phyloP scores from a whole-genome alignment of 1,284 basidiomycete species.

The Ustilago trichophora region DNA sequence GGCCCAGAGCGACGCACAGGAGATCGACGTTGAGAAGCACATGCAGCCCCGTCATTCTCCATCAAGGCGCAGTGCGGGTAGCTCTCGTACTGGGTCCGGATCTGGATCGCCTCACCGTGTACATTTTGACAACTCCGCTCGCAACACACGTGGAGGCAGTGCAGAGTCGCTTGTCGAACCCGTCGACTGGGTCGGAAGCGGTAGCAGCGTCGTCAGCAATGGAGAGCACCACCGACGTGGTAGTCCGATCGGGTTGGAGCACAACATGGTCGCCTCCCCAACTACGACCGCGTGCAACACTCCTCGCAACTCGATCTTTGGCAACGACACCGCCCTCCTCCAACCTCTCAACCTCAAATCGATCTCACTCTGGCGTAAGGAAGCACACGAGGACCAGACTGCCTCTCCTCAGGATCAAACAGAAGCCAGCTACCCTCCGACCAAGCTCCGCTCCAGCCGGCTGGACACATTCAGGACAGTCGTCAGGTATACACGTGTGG shows the following conservation, averaged over 20 bases:
- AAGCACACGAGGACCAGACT: neutral
- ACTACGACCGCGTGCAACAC: conserved; percentile 51
- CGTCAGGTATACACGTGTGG: conserved; percentile 41
- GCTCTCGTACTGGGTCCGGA: conserved; percentile 8
- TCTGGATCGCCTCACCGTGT: conserved; percentile 39
- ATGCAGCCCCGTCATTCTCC: conserved; percentile 4
- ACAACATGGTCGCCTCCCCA: conserved; percentile 27
- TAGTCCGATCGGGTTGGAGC: neutral
- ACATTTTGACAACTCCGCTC: conserved; percentile 44
- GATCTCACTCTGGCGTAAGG: conserved; percentile 30
- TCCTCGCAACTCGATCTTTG: conserved; percentile 37
- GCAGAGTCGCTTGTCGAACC: conserved; percentile 25
- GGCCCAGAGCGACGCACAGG: conserved; percentile 25
- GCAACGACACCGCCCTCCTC: conserved; percentile 6
- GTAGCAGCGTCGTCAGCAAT: conserved; percentile 22
- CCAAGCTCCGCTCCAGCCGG: conserved; percentile 13
- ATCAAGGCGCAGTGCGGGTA: conserved; percentile 3
- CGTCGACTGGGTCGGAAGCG: conserved; percentile 34
- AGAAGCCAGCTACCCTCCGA: neutral
- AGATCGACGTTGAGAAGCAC: conserved; percentile 32
- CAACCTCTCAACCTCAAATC: conserved; percentile 16
- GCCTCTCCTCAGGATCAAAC: neutral
- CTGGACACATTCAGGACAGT: conserved; percentile 14
- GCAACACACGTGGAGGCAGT: conserved; percentile 18
- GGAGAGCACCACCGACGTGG: neutral